Evolutionary conservation across 1,139 yeast genomes (phyloP), one percentile per base, ranked within the genome.

Genomic region (Candida pseudocylindracea): DNA sequence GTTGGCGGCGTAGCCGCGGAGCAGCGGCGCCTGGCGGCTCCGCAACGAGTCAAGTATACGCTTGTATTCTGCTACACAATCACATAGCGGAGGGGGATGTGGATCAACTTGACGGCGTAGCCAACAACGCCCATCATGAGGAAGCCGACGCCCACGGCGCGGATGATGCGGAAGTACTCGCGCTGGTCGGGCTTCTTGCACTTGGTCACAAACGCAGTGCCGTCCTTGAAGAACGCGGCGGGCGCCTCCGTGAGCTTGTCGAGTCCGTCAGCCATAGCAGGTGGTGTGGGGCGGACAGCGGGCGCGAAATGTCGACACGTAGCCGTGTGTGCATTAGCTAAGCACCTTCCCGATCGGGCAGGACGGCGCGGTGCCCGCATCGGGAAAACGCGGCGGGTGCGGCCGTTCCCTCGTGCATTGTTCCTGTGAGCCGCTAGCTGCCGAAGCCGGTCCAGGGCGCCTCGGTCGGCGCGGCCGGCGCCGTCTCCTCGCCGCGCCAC

Each of bases 111-210:
- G 57, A 88, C 92, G 47, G 74, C 79, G 59, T 83, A 88, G 37
- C 98, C 98, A 47, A 88, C 92, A 47, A 81, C 78, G 48, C 98
- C 98, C 88, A 88, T 91, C 70, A 85, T 85, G 45, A 85, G 60
- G 57, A 85, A 88, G 45, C 98, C 98, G 43, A 83, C 67, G 47
- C 96, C 96, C 36, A 88, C 96, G 36, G 96, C 95, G 58, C 88
- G 75, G 43, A 88, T 68, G 50, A 85, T 79, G 56, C 78, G 76
- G 38, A 73, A 47, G 63, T 79, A 85, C 60, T 88, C 98, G 69
- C 15, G 31, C 28, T 66, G 62, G 53, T 74, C 75, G 43, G 98
- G 98, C 60, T 85, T 88, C 50, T 88, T 78, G 62, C 96, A 85
- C 57, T 81, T 80, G 53, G 70, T 69, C 46, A 88, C 63, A 54